Conservation (phyloP, 345 rosid genomes). For the Populus davidiana region DNA sequence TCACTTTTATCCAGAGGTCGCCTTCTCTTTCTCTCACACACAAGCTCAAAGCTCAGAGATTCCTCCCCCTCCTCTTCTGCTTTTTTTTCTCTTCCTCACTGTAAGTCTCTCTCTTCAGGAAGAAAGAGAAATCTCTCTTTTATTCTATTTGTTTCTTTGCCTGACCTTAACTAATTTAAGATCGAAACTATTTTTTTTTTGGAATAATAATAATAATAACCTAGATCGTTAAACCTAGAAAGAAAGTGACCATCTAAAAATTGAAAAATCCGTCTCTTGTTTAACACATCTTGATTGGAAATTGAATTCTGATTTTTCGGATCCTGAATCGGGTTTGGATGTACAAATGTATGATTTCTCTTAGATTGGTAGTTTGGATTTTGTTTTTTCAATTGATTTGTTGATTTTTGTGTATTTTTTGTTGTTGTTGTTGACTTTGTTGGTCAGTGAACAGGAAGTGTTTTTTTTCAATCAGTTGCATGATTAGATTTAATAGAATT, state of each 20-base stretch:
- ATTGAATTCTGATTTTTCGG: neutral
- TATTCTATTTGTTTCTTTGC: neutral
- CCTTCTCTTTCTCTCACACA: neutral
- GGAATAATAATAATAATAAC: neutral
- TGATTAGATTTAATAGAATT: neutral
- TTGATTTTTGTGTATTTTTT: neutral
- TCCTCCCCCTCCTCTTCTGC: neutral
- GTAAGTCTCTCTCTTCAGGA: conserved; percentile 1
- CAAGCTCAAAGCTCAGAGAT: neutral
- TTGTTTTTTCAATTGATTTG: neutral
- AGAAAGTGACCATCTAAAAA: neutral
- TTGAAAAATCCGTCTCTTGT: no score
- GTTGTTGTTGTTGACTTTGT: neutral
- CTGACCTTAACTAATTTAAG: neutral
- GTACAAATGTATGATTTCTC: neutral
- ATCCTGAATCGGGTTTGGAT: conserved; percentile 1
- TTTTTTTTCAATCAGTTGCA: neutral
- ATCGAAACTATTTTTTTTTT: neutral
- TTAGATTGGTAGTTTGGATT: neutral
- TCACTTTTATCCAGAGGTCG: neutral
- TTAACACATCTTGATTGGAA: no score
- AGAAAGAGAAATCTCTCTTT: neutral
- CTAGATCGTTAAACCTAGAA: neutral
- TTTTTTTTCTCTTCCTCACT: neutral
- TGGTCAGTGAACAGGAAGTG: neutral